Conservation (phyloP, 129 eudicot genomes). For the Heracleum sosnowskyi region DNA sequence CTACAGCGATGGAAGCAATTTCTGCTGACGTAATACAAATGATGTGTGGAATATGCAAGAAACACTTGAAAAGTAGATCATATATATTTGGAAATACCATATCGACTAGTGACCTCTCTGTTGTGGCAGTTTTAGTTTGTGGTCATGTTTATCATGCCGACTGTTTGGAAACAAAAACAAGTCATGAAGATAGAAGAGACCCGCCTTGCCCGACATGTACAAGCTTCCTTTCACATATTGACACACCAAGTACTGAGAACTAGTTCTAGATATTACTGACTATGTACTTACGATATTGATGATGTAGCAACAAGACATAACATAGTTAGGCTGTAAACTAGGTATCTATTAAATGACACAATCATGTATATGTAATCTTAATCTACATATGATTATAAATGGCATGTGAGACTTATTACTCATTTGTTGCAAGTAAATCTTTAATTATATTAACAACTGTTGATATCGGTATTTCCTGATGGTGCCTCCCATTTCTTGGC, state of each 20-base stretch:
- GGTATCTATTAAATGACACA: neutral
- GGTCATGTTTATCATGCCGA: conserved; percentile 80
- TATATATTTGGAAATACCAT: conserved; percentile 16
- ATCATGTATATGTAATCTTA: neutral
- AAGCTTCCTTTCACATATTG: conserved; percentile 11
- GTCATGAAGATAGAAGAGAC: conserved; percentile 44
- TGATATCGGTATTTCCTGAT: neutral
- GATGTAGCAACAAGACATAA: neutral
- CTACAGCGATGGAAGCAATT: conserved; percentile 20
- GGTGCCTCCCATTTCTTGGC: neutral
- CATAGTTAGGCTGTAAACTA: neutral
- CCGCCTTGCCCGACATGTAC: conserved; percentile 70
- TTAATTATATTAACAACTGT: neutral
- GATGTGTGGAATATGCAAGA: conserved; percentile 54
- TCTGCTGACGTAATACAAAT: conserved; percentile 29
- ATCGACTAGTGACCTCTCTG: conserved; percentile 43
- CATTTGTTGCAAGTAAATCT: neutral
- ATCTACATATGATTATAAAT: neutral
- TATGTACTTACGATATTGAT: neutral
- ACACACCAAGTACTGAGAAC: neutral
- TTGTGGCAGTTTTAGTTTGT: conserved; percentile 69
- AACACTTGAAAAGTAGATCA: conserved; percentile 36
- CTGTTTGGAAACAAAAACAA: conserved; percentile 60
- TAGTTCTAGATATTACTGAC: neutral
- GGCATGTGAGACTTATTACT: neutral